phyloP scores from a whole-genome alignment of 139 green algal species.

The Parachlorella kessleri region DNA sequence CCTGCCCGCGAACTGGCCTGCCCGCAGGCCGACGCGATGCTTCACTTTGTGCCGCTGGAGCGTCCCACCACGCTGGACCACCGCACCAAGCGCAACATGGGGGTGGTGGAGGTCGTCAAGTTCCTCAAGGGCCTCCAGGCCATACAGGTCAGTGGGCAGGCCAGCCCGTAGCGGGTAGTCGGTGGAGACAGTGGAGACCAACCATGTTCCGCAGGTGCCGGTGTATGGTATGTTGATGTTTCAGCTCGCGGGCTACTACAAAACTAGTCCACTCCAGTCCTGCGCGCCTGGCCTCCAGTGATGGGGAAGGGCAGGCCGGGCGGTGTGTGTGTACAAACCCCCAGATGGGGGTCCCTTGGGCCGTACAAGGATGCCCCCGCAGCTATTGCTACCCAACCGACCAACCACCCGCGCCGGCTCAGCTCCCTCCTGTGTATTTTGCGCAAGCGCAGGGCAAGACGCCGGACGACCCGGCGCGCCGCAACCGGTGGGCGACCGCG shows the following conservation, averaged over 20 bases:
- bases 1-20: too few species aligned
- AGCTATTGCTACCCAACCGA: not conserved
- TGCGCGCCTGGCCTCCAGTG: too few species aligned
- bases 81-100: constrained; percentile 14
- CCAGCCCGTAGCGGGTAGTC: not conserved
- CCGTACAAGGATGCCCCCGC: not conserved
- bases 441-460: not conserved
- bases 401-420: not conserved
- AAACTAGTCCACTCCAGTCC: too few species aligned
- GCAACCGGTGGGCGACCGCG: constrained; percentile 4
- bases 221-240: too few species aligned
- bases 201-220: too few species aligned
- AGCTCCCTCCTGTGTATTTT: too few species aligned
- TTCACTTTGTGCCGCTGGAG: constrained; percentile 31
- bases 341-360: too few species aligned
- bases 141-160: constrained; percentile 1
- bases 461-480: constrained; percentile 15
- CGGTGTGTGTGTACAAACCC: too few species aligned
- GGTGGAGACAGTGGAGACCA: too few species aligned
- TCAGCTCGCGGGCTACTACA: too few species aligned
- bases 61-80: constrained; percentile 35
- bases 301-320: too few species aligned
- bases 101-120: constrained; percentile 17
- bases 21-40: constrained; percentile 14
- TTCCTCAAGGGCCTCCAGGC: constrained; percentile 36